These are phyloP conservation scores for Plasmodium billcollinsi DNA, from an alignment of 169 alveolate genomes.

Conservation along the genomic window DNA sequence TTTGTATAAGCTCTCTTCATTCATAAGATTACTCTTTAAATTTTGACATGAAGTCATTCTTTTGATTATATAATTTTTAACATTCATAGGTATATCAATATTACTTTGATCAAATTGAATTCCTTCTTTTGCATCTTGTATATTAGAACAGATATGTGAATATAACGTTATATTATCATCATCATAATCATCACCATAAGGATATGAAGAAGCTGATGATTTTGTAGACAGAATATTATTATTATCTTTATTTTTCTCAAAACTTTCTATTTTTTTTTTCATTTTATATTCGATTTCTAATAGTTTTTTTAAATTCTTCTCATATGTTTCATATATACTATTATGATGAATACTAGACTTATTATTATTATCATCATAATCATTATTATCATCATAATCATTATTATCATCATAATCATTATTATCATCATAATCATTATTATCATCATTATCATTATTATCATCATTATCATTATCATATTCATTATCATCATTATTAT, in stretches of 20 bases:
- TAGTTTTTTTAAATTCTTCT: conserved; percentile 25
- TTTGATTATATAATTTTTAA: too few relatives aligned
- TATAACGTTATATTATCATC: too few relatives aligned
- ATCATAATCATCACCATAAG: too few relatives aligned
- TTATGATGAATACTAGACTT: neutral
- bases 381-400: neutral
- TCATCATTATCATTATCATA: neutral
- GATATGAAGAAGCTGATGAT: too few relatives aligned
- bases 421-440: neutral
- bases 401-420: neutral
- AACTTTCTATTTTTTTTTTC: conserved; percentile 35
- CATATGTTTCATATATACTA: conserved; percentile 12
- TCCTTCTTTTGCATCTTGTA: too few relatives aligned
- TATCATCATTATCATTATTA: neutral
- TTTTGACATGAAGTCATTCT: too few relatives aligned
- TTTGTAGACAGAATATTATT: neutral
- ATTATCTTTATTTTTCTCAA: neutral
- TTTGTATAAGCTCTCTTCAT: too few relatives aligned
- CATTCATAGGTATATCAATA: too few relatives aligned
- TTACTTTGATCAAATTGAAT: too few relatives aligned
- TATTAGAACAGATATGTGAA: too few relatives aligned
- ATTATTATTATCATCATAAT: neutral
- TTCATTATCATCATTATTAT: neutral
- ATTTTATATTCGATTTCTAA: conserved; percentile 52
- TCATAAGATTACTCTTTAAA: too few relatives aligned